Base-by-base conservation (phyloP, 2,329 filamentous ascomycete genomes). In the Myrmaecium sp. region DNA sequence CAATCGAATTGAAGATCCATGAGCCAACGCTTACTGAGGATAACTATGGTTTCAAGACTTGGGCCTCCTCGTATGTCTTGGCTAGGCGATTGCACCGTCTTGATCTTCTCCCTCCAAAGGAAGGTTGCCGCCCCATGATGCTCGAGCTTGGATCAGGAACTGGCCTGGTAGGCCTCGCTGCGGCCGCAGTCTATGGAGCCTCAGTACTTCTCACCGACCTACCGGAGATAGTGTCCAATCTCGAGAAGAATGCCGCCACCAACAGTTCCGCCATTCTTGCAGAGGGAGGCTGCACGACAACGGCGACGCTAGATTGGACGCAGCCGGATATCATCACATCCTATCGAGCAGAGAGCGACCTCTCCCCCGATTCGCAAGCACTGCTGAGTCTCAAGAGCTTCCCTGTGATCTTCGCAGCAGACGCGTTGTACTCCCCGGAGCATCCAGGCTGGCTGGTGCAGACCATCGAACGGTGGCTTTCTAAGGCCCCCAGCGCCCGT, bases 81-180 rank as follows among this genome's bases (percentile, higher is more conserved):
- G 77, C 86, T 0, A 75, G 69, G 37, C 70, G 78, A 14, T 64
- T 95, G 14, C 43, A 44, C 25, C 34, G 32, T 3, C 43, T 64
- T 10, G 18, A 36, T 4, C 21, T 48, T 5, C 32, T 32, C 18
- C 36, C 8, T 16, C 30, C 2, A 4, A 14, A 9, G 23, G 11
- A 10, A 18, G 14, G 10, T 25, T 25, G 6, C n/a, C 29, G 5
- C 17, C 23, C 14, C 23, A 34, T 22, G 35, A 57, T 65, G 5
- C 61, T 95, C 6, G 86, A 95, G 46, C 64, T 95, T 2, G 89
- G 86, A 4, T 74, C 86, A 0, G 86, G 89, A 0, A 95, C 86
- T 0, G 86, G 86, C 0, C 64, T 98, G n/a, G 67, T 93, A 6
- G 89, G 89, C 0, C 59, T 95, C 22, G 77, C 84, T 2, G 81